Evolutionary conservation across 2,329 filamentous ascomycete species (phyloP).

Genomic region (Laburnicola sp.): DNA sequence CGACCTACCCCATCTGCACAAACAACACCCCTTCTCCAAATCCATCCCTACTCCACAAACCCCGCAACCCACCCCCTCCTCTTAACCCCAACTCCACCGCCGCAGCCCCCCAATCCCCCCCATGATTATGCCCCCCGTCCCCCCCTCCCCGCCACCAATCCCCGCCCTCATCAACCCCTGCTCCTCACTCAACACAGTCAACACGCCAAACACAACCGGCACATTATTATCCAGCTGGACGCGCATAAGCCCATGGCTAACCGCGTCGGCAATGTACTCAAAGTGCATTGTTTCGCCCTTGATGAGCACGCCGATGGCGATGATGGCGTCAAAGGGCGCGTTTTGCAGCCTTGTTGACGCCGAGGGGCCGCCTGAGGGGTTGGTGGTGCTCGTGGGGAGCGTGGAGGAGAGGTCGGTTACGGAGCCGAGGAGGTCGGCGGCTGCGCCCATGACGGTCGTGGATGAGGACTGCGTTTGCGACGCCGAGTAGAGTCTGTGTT

Average conservation of each 20-base stretch:
- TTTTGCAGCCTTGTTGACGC: constrained; percentile 48
- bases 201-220: constrained; percentile 86
- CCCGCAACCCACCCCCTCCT: constrained; percentile 80
- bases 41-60: constrained; percentile 50
- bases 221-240: constrained; percentile 87
- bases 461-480: constrained; percentile 77
- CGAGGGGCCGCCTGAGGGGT: constrained; percentile 27
- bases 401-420: constrained; percentile 5
- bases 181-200: constrained; percentile 86
- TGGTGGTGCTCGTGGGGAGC: too few relatives aligned
- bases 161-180: constrained; percentile 87
- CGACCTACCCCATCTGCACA: too few relatives aligned
- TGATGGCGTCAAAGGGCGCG: constrained; percentile 87
- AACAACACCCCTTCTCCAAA: too few relatives aligned
- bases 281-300: constrained; percentile 99
- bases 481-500: constrained; percentile 72
- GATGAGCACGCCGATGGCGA: constrained; percentile 93
- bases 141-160: constrained; percentile 53
- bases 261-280: constrained; percentile 93
- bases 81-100: constrained; percentile 93
- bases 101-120: constrained; percentile 92
- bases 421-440: constrained; percentile 58
- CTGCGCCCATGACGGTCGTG: constrained; percentile 62
- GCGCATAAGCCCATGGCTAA: constrained; percentile 90
- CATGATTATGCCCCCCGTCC: constrained; percentile 80